Evolutionary conservation across 352 stramenopile genomes (phyloP).

Genomic region (Peronospora farinosa): DNA sequence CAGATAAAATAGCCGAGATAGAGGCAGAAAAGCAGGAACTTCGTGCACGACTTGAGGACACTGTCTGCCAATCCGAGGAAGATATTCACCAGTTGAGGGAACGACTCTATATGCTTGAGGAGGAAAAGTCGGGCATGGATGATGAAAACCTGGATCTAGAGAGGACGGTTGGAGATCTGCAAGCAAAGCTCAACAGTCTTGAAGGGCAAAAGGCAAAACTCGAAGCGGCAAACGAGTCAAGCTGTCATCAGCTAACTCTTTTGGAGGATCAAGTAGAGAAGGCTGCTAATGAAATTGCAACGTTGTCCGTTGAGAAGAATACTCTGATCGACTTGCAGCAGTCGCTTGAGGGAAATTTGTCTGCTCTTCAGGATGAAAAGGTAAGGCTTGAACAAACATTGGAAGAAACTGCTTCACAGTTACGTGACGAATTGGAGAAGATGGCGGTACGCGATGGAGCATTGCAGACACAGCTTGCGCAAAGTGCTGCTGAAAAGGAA

Average conservation of each 20-base stretch:
- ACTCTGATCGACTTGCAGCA: constrained; percentile 26
- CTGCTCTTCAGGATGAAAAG: constrained; percentile 34
- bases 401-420: constrained; percentile 29
- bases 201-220: constrained; percentile 37
- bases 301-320: constrained; percentile 23
- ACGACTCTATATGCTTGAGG: constrained; percentile 40
- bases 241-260: constrained; percentile 16
- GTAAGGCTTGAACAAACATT: constrained; percentile 32
- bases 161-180: constrained; percentile 25
- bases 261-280: constrained; percentile 24
- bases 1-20: constrained; percentile 54
- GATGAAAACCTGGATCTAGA: constrained; percentile 37
- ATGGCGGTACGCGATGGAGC: constrained; percentile 12
- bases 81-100: constrained; percentile 45
- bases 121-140: constrained; percentile 37
- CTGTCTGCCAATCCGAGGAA: constrained; percentile 35
- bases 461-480: constrained; percentile 19
- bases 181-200: constrained; percentile 31
- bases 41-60: constrained; percentile 30
- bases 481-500: constrained; percentile 22
- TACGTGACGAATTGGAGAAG: constrained; percentile 26
- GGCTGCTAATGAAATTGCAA: constrained; percentile 20
- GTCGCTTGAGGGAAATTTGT: constrained; percentile 33
- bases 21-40: constrained; percentile 50
- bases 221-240: constrained; percentile 22